Evolutionary conservation across 1,139 yeast genomes (phyloP).

Genomic region (Diutina sp.): DNA sequence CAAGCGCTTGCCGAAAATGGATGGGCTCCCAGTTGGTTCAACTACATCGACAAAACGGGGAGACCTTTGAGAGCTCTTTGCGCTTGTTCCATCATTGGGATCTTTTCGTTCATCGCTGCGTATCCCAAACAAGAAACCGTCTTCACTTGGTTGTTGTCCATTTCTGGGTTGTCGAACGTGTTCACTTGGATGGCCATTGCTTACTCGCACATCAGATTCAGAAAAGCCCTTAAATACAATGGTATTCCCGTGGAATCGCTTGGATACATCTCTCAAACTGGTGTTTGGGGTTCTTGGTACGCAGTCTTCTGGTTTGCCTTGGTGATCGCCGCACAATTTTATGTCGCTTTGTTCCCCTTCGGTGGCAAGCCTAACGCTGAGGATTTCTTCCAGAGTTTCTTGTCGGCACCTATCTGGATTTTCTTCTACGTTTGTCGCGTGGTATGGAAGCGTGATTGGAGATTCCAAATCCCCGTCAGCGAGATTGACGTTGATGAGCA

Average conservation of each 20-base stretch:
- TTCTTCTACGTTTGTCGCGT: slow-evolving; percentile 27
- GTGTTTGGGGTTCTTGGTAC: slow-evolving; percentile 28
- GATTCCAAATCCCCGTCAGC: slow-evolving; percentile 26
- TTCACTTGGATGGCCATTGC: slow-evolving; percentile 33
- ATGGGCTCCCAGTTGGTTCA: slow-evolving; percentile 28
- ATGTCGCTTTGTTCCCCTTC: slow-evolving; percentile 29
- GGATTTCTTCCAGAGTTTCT: slow-evolving; percentile 22
- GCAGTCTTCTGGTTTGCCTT: slow-evolving; percentile 22
- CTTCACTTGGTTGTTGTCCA: slow-evolving; percentile 31
- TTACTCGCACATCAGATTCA: slow-evolving; percentile 27
- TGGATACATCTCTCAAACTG: slow-evolving; percentile 29
- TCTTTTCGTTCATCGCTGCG: slow-evolving; percentile 23
- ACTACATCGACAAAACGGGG: slow-evolving; percentile 29
- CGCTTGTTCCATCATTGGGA: slow-evolving; percentile 19
- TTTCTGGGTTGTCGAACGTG: slow-evolving; percentile 29
- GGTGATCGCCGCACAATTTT: slow-evolving; percentile 21
- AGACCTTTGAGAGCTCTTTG: slow-evolving; percentile 30
- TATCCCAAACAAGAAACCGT: slow-evolving; percentile 27
- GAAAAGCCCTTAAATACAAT: slow-evolving; percentile 24
- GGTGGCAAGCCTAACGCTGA: slow-evolving; percentile 19
- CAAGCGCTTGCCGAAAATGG: slow-evolving; percentile 32
- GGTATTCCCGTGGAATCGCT: slow-evolving; percentile 21
- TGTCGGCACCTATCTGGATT: slow-evolving; percentile 25
- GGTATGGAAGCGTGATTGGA: slow-evolving; percentile 28
- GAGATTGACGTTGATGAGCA: slow-evolving; percentile 60